Conservation (phyloP, 768 basidiomycete species). For the Sutorius australiensis region DNA sequence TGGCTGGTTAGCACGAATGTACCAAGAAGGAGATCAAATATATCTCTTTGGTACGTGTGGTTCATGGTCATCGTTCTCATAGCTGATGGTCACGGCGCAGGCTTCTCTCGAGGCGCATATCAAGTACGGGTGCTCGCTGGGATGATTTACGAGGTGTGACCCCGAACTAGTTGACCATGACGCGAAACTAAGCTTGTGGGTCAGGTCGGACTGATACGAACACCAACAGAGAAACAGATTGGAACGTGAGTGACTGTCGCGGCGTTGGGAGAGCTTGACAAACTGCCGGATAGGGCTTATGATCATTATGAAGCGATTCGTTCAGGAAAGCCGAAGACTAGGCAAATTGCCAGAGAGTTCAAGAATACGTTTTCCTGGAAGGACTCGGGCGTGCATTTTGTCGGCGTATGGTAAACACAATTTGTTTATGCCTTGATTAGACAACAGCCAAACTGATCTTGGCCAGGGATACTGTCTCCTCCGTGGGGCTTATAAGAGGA, state of each 20-base stretch:
- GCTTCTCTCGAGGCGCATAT: constrained; percentile 45
- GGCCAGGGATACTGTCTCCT: constrained; percentile 63
- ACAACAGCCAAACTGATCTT: background rate
- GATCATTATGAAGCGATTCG: constrained; percentile 19
- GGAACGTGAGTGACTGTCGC: constrained; percentile 16
- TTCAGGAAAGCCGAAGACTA: constrained; percentile 17
- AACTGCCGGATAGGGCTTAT: constrained; percentile 10
- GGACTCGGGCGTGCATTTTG: constrained; percentile 44
- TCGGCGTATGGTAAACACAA: constrained; percentile 46
- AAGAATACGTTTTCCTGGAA: constrained; percentile 45
- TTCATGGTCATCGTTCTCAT: background rate
- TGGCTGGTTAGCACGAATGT: constrained; percentile 31
- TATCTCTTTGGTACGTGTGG: constrained; percentile 31
- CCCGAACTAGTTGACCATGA: background rate
- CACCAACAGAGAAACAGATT: constrained; percentile 33
- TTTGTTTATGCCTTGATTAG: background rate
- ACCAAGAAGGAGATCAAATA: constrained; percentile 32
- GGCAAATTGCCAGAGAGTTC: constrained; percentile 30
- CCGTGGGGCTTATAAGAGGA: constrained; percentile 50
- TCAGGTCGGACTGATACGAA: constrained; percentile 33
- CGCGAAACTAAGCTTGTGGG: background rate
- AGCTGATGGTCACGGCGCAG: constrained; percentile 4
- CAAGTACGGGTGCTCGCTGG: constrained; percentile 39
- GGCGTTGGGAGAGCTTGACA: background rate
- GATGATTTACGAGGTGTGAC: constrained; percentile 36